phyloP scores from a whole-genome alignment of 2,329 filamentous ascomycete species.

The Penicillium sp. region DNA sequence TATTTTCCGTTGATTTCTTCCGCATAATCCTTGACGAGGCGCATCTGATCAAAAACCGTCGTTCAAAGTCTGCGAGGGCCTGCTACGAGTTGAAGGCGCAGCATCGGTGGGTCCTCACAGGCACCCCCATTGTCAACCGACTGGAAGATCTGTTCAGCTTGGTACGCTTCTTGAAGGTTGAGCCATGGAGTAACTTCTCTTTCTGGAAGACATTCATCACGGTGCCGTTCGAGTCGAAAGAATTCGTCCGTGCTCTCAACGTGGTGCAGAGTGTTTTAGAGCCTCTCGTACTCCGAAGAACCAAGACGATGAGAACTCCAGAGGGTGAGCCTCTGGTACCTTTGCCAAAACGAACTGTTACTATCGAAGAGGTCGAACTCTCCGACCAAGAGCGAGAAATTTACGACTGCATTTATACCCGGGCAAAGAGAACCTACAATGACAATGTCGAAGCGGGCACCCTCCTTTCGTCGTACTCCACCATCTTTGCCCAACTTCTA shows the following conservation, averaged over 20 bases:
- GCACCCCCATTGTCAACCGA: slow-evolving; percentile 94
- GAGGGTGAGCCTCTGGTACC: slow-evolving; percentile 77
- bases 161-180: slow-evolving; percentile 86
- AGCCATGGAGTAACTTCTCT: slow-evolving; percentile 98
- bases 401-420: slow-evolving; percentile 83
- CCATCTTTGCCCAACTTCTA: slow-evolving; percentile 94
- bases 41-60: slow-evolving; percentile 85
- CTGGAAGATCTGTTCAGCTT: slow-evolving; percentile 93
- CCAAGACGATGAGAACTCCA: slow-evolving; percentile 97
- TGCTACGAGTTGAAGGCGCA: slow-evolving; percentile 85
- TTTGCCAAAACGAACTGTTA: slow-evolving; percentile 74
- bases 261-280: slow-evolving; percentile 97
- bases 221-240: slow-evolving; percentile 90
- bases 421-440: slow-evolving; percentile 79
- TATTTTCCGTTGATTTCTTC: slow-evolving; percentile 94
- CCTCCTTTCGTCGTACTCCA: slow-evolving; percentile 91
- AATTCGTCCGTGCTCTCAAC: slow-evolving; percentile 89
- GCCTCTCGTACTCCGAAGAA: slow-evolving; percentile 88
- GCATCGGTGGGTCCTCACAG: slow-evolving; percentile 91
- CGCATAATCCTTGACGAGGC: slow-evolving; percentile 93
- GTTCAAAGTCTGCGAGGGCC: slow-evolving; percentile 90
- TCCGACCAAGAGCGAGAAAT: slow-evolving; percentile 83
- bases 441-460: slow-evolving; percentile 89
- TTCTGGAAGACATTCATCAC: slow-evolving; percentile 99
- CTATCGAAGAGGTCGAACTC: slow-evolving; percentile 85